Base-by-base conservation (phyloP, 2,329 filamentous ascomycete genomes). In the Nemania sp. region DNA sequence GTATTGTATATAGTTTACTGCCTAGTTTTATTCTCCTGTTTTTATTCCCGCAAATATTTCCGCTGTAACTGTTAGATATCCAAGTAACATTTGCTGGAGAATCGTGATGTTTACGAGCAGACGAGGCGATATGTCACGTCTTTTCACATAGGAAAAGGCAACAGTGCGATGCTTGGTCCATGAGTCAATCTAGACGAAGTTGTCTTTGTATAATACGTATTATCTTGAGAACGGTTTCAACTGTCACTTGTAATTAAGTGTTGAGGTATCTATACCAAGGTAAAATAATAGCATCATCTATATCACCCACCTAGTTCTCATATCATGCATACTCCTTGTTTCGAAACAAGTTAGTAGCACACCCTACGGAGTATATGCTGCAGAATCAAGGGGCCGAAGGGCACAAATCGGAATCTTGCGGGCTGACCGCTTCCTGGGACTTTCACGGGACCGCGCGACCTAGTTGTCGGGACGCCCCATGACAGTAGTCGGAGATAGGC, bases 391-490 rank as follows among this genome's bases (percentile, higher is more conserved):
- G 18, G 20, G n/a, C 10, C 18, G 41, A 45, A 20, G 41, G n/a
- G 41, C 18, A 24, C 22, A 5, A 35, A 41, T 10, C 43, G 43
- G 27, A 26, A 22, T 24, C 8, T n/a, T 52, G n/a, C 13, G 53
- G 29, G 57, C 6, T 38, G 45, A 15, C 27, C 10, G 3, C 18
- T 35, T 6, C 18, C n/a, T 41, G 32, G 26, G 8, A 18, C 6
- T 13, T 38, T 59, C 20, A 35, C 56, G 27, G 56, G 45, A 7
- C 13, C 18, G 29, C 32, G 57, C 57, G 57, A 52, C 7, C 18
- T 60, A 27, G 20, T 22, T 32, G 20, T 51, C 57, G 57, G 57
- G 20, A 24, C 20, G 20, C n/a, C 15, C 43, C 57, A 60, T 60
- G 18, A 38, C 11, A 26, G 27, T 5, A 10, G 20, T 32, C 11